These are phyloP conservation scores for Cercospora zeae-maydis DNA, from an alignment of 2,329 filamentous ascomycete genomes.

Conservation along the genomic window DNA sequence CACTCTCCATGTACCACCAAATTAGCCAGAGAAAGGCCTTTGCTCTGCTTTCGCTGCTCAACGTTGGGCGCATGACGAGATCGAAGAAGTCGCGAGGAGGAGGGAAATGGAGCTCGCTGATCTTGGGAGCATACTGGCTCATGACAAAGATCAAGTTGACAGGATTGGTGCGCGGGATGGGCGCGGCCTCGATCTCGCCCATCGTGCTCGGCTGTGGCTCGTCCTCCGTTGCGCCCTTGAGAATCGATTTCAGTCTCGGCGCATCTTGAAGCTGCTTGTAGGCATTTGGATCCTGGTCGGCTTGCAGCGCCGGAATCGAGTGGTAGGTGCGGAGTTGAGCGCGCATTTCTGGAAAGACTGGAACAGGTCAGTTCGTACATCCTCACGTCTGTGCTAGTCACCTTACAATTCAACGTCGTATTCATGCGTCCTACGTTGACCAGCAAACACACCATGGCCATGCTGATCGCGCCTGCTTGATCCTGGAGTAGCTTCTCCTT, in stretches of 20 bases:
- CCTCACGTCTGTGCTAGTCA: background rate
- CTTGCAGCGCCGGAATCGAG: constrained; percentile 92
- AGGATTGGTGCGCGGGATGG: constrained; percentile 82
- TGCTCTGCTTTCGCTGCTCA: constrained; percentile 78
- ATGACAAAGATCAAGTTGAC: constrained; percentile 97
- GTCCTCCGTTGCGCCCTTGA: constrained; percentile 96
- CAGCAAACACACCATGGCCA: constrained; percentile 98
- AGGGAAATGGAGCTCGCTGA: constrained; percentile 90
- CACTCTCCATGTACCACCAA: constrained; percentile 98
- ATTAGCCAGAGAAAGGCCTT: constrained; percentile 93
- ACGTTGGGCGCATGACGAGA: constrained; percentile 83
- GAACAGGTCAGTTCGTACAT: constrained; percentile 23
- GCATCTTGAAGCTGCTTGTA: constrained; percentile 99
- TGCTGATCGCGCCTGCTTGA: constrained; percentile 85
- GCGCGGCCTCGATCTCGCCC: constrained; percentile 69
- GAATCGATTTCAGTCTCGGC: constrained; percentile 89
- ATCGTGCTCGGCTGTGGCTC: constrained; percentile 76
- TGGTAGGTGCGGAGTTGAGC: constrained; percentile 96
- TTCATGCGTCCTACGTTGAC: constrained; percentile 99
- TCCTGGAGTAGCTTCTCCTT: constrained; percentile 95
- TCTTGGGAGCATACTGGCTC: constrained; percentile 80
- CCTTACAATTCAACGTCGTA: constrained; percentile 90
- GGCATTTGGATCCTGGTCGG: constrained; percentile 87
- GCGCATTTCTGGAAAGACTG: constrained; percentile 99
- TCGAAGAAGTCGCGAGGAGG: constrained; percentile 88